Evolutionary conservation across 1,284 basidiomycete genomes (phyloP).

Genomic region (Pyrrhoderma noxium): DNA sequence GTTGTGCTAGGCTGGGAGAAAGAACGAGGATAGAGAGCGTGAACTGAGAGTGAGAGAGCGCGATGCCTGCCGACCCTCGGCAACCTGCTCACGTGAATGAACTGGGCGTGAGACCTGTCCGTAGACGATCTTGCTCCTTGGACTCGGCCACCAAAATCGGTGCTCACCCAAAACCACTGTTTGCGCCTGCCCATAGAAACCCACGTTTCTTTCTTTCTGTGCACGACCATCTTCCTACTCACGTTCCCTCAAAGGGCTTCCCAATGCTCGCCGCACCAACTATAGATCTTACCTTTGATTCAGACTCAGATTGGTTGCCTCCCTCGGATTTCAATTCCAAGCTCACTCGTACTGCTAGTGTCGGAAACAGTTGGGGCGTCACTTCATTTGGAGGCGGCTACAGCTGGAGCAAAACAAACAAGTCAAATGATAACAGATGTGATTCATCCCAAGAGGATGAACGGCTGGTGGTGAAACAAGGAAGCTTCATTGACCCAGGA

Average conservation of each 20-base stretch:
- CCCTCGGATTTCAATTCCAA: slow-evolving; percentile 30
- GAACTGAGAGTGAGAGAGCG: no score
- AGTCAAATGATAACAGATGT: slow-evolving; percentile 23
- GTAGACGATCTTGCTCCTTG: slow-evolving; percentile 2
- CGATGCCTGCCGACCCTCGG: no score
- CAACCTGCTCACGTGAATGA: no score
- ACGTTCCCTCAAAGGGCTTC: background rate
- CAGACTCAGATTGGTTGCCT: slow-evolving; percentile 54
- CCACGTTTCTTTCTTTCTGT: slow-evolving; percentile 9
- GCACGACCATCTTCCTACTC: background rate
- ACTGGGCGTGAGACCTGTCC: background rate
- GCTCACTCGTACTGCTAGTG: slow-evolving; percentile 56
- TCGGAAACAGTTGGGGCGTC: slow-evolving; percentile 72
- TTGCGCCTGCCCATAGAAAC: slow-evolving; percentile 10
- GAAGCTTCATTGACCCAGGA: slow-evolving; percentile 15
- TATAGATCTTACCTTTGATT: slow-evolving; percentile 55
- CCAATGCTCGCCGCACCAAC: slow-evolving; percentile 52
- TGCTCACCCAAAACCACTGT: background rate
- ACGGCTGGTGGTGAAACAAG: slow-evolving; percentile 4
- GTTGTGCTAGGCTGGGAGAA: no score
- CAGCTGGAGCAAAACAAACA: slow-evolving; percentile 49
- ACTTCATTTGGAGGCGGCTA: slow-evolving; percentile 78
- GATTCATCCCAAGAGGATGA: slow-evolving; percentile 18
- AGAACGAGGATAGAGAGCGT: no score
- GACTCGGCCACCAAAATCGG: background rate